These are phyloP conservation scores for Trichoderma sp. DNA, from an alignment of 2,329 filamentous ascomycete genomes.

Conservation along the genomic window DNA sequence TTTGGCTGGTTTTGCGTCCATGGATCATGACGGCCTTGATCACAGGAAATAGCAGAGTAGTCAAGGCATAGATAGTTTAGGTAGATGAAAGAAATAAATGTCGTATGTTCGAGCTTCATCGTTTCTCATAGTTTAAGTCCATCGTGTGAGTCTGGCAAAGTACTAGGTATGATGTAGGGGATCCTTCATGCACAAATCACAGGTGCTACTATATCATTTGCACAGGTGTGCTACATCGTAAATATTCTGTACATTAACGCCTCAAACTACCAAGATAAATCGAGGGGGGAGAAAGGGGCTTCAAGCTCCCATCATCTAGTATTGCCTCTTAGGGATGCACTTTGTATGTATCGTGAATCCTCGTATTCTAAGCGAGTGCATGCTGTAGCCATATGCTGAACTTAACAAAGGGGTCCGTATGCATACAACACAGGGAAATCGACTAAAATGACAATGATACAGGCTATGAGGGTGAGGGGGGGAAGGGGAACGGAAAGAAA, in stretches of 20 bases:
- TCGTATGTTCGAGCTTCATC: not conserved
- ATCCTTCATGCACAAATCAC: not conserved
- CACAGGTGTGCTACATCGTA: too few relatives aligned
- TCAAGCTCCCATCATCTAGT: not conserved
- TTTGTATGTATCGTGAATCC: not conserved
- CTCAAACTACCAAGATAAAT: not conserved
- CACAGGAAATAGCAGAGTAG: not conserved
- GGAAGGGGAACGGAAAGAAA: not conserved
- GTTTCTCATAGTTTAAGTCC: not conserved
- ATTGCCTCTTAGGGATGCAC: not conserved
- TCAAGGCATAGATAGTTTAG: not conserved
- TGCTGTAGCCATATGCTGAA: conserved; percentile 10
- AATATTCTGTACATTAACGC: not conserved
- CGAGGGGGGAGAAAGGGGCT: not conserved
- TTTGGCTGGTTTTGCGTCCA: not conserved
- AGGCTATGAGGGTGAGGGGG: not conserved
- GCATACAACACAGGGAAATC: not conserved
- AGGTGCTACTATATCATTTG: not conserved
- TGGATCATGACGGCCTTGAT: not conserved
- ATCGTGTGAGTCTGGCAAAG: not conserved
- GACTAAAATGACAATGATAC: not conserved
- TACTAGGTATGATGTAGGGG: not conserved
- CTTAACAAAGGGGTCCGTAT: not conserved
- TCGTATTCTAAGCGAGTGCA: conserved; percentile 14
- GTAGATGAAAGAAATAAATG: not conserved